Conservation (phyloP, 331 rosid species). For the Erythrophleum ivorense region DNA sequence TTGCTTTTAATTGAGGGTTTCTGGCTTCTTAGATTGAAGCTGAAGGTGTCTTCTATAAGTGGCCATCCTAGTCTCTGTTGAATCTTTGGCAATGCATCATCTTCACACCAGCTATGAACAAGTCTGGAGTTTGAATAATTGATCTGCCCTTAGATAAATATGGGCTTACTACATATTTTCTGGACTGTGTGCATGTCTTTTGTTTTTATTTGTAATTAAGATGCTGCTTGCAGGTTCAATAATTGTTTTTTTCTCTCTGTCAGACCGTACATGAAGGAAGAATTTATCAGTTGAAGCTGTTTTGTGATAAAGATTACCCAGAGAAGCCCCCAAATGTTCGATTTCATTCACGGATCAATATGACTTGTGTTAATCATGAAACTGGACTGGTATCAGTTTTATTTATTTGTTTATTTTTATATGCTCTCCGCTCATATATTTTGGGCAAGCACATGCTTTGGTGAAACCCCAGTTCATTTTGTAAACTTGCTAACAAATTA, state of each 20-base stretch:
- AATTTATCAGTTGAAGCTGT: slow-evolving; percentile 82
- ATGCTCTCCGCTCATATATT: slow-evolving; percentile 32
- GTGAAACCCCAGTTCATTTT: neutral
- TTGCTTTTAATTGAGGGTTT: neutral
- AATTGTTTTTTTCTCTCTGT: slow-evolving; percentile 22
- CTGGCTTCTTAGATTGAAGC: slow-evolving; percentile 9
- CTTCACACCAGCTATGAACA: slow-evolving; percentile 6
- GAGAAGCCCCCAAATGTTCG: slow-evolving; percentile 85
- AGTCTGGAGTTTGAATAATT: slow-evolving; percentile 1
- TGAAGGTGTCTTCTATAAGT: neutral
- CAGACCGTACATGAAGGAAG: slow-evolving; percentile 88
- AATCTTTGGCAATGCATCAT: neutral
- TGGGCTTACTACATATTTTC: neutral
- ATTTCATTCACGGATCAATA: slow-evolving; percentile 78
- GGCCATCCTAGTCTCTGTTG: neutral
- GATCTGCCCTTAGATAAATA: neutral
- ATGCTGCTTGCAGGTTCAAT: slow-evolving; percentile 32
- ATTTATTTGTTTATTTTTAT: neutral
- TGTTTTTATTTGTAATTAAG: slow-evolving; percentile 20
- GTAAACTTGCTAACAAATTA: slow-evolving; percentile 13
- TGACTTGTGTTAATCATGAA: slow-evolving; percentile 87
- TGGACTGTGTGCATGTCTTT: slow-evolving; percentile 1
- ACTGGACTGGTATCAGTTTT: slow-evolving; percentile 75
- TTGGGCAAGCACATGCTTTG: slow-evolving; percentile 5
- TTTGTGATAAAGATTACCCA: slow-evolving; percentile 85